Base-by-base conservation (phyloP, 1,284 basidiomycete genomes). In the Amylostereum chailletii region DNA sequence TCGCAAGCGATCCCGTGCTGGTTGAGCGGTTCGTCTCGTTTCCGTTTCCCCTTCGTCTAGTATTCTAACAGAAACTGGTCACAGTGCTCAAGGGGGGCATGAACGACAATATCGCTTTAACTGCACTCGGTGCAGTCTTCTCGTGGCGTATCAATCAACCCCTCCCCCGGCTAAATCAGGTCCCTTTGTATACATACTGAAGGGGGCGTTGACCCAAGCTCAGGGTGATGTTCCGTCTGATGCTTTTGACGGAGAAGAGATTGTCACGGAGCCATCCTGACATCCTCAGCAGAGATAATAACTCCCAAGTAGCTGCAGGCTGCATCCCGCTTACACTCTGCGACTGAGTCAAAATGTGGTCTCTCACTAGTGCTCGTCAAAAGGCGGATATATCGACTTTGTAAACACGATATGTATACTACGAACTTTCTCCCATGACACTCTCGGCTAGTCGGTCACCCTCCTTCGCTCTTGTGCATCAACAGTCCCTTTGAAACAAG, bases 151-250 rank as follows among this genome's bases (percentile, higher is more conserved):
- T 63, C 87, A 90, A 63, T 71, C 76, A 37, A 76, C 73, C 26
- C 81, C 85, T 9, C 84, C 83, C 1, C 85, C 86, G 30, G 69
- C 72, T 34, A 88, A 87, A 68, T 78, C 81, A 2, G 82, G 76
- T 1, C 78, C 83, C 1, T 90, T 77, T 63, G 58, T 90, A 45
- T 90, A 90, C 61, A 76, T 90, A 46, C 58, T 86, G 48, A 71
- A 78, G 39, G 87, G 87, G 27, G 82, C 87, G 27, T 71, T 90
- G 48, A 87, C 85, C 31, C 83, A 85, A 59, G 69, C 81, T 55
- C 87, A 90, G 67, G 87, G 87, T 27, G 83, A 90, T 62, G 68
- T 88, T 30, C 87, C 87, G 4, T 63, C 73, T 43, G 85, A 86
- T 55, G 88, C 88, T 5, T 87, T 90, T 60, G 78, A 83, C 42